Evolutionary conservation across 1,284 basidiomycete genomes (phyloP), one percentile per base, ranked within the genome.

Genomic region (Veloboletus limbatus): DNA sequence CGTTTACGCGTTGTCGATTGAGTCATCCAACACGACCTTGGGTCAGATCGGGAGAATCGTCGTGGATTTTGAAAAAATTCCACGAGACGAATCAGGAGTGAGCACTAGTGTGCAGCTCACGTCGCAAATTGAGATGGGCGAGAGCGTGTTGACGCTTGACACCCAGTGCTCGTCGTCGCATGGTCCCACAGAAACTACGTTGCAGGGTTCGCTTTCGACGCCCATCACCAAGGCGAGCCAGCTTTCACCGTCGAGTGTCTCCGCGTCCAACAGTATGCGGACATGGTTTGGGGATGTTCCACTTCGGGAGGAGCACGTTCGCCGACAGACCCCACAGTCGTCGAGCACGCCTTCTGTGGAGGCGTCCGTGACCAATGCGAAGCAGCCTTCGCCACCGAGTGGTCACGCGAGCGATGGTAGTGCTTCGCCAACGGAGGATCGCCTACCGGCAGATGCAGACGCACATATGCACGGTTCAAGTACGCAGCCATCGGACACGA

Each of bases 11-110:
- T 7, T 11, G 18, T 21, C 13, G 16, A 8, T 13, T 8, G 20
- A 11, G 22, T 16, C 14, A 28, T 16, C 16, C 22, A 41, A 5
- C 8, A 11, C 10, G 13, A 18, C 21, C n/a, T 30, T 8, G n/a
- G 24, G 34, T 11, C 20, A 60, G 56, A 31, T 56, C 2, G 56
- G 56, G 10, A 53, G 50, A 27, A 37, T 60, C 14, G 28, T 54
- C 17, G 14, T 56, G 7, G 41, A 53, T 18, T 40, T 55, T 3
- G 49, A 48, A 20, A 55, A 47, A 18, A 9, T 56, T 31, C 33
- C 33, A 3, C 21, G 21, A 9, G 46, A 39, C 3, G 32, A 22
- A 2, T 22, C 13, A 9, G 38, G 27, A 4, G 39, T 31, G 20
- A 21, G 30, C n/a, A 11, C 8, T 7, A 21, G 17, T 9, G 11